Evolutionary conservation across 2,329 filamentous ascomycete genomes (phyloP).

Genomic region (Ophidiomyces ophidiicola): DNA sequence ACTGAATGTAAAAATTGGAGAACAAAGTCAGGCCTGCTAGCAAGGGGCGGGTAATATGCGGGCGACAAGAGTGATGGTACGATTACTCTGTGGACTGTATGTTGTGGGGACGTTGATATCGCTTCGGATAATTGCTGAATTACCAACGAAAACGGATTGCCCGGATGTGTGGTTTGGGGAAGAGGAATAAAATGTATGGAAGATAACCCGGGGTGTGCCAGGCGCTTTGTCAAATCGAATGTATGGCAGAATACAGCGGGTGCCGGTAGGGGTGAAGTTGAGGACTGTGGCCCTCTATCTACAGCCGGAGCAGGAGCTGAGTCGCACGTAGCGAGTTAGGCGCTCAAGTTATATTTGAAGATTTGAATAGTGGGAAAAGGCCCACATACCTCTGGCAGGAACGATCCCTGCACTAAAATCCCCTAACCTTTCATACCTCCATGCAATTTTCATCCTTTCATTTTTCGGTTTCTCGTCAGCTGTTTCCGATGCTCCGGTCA

Average conservation of each 20-base stretch:
- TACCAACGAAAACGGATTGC: slow-evolving; percentile 52
- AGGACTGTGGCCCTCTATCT: slow-evolving; percentile 35
- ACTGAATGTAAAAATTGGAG: slow-evolving; percentile 72
- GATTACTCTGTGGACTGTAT: slow-evolving; percentile 63
- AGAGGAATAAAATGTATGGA: slow-evolving; percentile 43
- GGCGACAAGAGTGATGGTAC: slow-evolving; percentile 80
- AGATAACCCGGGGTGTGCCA: slow-evolving; percentile 44
- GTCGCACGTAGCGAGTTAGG: slow-evolving; percentile 1
- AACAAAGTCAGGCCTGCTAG: slow-evolving; percentile 58
- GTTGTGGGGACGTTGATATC: slow-evolving; percentile 46
- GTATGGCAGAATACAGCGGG: slow-evolving; percentile 53
- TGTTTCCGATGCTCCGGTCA: slow-evolving; percentile 42
- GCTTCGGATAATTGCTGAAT: slow-evolving; percentile 46
- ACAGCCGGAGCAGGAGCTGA: slow-evolving; percentile 21
- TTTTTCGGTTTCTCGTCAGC: slow-evolving; percentile 36
- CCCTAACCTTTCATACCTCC: slow-evolving; percentile 82
- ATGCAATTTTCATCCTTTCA: slow-evolving; percentile 97
- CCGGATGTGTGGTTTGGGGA: slow-evolving; percentile 20
- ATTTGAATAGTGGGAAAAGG: background rate
- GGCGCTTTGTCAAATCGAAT: slow-evolving; percentile 58
- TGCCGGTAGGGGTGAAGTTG: slow-evolving; percentile 17
- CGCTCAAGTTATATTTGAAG: background rate
- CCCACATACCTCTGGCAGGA: slow-evolving; percentile 48
- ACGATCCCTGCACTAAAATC: slow-evolving; percentile 49
- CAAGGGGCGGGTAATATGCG: slow-evolving; percentile 61